Evolutionary conservation across 768 basidiomycete species (phyloP).

Genomic region (Gyrodon lividus): DNA sequence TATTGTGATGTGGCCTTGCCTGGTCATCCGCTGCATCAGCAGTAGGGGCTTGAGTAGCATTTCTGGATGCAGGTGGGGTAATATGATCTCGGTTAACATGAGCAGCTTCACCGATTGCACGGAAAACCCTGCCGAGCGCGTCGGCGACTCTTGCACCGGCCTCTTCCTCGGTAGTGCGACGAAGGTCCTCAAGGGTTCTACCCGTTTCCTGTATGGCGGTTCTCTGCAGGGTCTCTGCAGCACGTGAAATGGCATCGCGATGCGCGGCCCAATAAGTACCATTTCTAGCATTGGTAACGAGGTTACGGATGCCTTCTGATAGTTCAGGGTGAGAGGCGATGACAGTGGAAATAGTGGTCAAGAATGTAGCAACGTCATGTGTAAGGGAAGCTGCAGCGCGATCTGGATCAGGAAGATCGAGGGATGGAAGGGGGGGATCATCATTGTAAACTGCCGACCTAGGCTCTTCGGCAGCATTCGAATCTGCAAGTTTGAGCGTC

Average conservation of each 20-base stretch:
- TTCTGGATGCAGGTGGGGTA: slow-evolving; percentile 2
- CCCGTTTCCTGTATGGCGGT: slow-evolving; percentile 39
- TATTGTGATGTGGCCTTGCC: slow-evolving; percentile 6
- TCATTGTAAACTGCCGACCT: slow-evolving; percentile 20
- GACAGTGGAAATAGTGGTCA: slow-evolving; percentile 54
- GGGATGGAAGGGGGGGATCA: slow-evolving; percentile 52
- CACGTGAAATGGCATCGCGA: slow-evolving; percentile 55
- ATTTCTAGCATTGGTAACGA: slow-evolving; percentile 57
- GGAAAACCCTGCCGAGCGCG: slow-evolving; percentile 58
- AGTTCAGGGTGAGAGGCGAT: slow-evolving; percentile 70
- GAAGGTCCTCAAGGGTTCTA: slow-evolving; percentile 43
- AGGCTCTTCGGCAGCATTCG: slow-evolving; percentile 10
- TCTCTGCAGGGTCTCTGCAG: slow-evolving; percentile 53
- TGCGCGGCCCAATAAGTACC: slow-evolving; percentile 72
- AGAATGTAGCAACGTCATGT: slow-evolving; percentile 61
- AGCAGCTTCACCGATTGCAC: slow-evolving; percentile 43
- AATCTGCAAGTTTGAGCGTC: slow-evolving; percentile 14
- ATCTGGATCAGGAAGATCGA: slow-evolving; percentile 33
- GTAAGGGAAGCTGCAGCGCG: slow-evolving; percentile 47
- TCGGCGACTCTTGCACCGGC: slow-evolving; percentile 64
- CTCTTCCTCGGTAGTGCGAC: slow-evolving; percentile 57
- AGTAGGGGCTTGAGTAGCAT: not conserved
- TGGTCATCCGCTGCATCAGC: slow-evolving; percentile 2
- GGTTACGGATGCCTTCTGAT: slow-evolving; percentile 62
- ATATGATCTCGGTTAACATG: slow-evolving; percentile 16